Percentiles rank a stretch among this genome's conserved stretches.
These are phyloP conservation scores for Atkinsonella texensis DNA, from an alignment of 2,329 filamentous ascomycete genomes.

Conservation along the genomic window DNA sequence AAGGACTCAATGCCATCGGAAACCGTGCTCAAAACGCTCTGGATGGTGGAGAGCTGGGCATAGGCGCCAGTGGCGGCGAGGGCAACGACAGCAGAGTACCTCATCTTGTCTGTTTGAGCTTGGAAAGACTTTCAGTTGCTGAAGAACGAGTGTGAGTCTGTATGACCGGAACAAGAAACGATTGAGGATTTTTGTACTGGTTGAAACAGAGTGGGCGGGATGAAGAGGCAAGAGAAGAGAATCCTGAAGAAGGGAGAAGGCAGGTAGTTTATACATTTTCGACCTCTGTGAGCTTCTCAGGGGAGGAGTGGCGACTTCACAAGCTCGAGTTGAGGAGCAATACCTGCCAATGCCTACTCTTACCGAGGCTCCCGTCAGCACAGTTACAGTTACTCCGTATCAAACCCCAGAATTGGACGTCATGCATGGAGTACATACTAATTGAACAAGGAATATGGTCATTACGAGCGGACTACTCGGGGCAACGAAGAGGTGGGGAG, in stretches of 20 bases:
- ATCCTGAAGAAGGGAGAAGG: neutral
- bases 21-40: conserved; percentile 7
- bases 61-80: conserved; percentile 8
- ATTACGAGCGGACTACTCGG: neutral
- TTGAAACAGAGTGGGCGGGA: conserved; percentile 2
- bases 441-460: neutral
- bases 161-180: conserved; percentile 1
- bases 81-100: conserved; percentile 9
- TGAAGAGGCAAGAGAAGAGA: neutral
- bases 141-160: conserved; percentile 8
- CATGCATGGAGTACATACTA: too few species aligned
- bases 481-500: neutral
- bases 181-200: neutral
- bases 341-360: too few species aligned
- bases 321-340: neutral
- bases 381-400: neutral
- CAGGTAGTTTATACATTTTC: conserved; percentile 6
- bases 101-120: conserved; percentile 8
- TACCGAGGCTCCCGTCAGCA: conserved; percentile 3
- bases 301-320: neutral
- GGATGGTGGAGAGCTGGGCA: conserved; percentile 8
- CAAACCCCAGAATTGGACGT: neutral
- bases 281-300: neutral
- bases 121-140: neutral
- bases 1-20: conserved; percentile 10